These are phyloP conservation scores for Acaromyces ingoldii DNA, from an alignment of 1,284 basidiomycete species.

Conservation along the genomic window DNA sequence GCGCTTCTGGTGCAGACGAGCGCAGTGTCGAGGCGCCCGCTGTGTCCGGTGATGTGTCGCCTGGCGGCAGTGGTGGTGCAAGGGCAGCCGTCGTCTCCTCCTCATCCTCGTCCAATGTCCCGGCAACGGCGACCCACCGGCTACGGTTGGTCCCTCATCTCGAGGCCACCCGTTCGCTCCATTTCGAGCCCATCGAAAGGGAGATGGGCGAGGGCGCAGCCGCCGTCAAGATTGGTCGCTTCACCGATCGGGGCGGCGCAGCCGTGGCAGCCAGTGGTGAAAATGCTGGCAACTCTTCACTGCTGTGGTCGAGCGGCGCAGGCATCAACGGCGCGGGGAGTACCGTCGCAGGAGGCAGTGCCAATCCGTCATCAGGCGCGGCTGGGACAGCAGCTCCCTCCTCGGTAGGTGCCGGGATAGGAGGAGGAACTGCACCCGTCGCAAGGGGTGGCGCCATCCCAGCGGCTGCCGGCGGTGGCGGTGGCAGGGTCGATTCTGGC, in stretches of 20 bases:
- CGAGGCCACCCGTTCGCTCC: slow-evolving; percentile 78
- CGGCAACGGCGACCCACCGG: slow-evolving; percentile 46
- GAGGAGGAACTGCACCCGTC: too few relatives aligned
- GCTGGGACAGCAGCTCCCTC: background rate
- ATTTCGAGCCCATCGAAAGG: slow-evolving; percentile 86
- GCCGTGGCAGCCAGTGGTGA: background rate
- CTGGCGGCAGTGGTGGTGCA: background rate
- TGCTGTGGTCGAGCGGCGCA: background rate
- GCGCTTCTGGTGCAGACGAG: slow-evolving; percentile 11
- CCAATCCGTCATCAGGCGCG: slow-evolving; percentile 28
- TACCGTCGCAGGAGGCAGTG: background rate
- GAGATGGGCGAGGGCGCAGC: slow-evolving; percentile 60
- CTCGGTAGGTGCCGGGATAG: background rate
- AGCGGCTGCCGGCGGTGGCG: slow-evolving; percentile 14
- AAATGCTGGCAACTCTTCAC: background rate
- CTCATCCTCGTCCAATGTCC: background rate
- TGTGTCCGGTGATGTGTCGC: background rate
- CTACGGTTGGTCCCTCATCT: slow-evolving; percentile 87
- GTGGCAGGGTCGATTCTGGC: slow-evolving; percentile 35
- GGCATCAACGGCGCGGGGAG: slow-evolving; percentile 4
- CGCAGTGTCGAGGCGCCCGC: background rate
- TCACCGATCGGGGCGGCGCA: slow-evolving; percentile 63
- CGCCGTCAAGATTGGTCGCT: slow-evolving; percentile 79
- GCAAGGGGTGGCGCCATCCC: slow-evolving; percentile 8
- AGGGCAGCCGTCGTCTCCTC: background rate